Evolutionary conservation across 768 basidiomycete species (phyloP), one percentile per base, ranked within the genome.

Genomic region (Imleria badia): DNA sequence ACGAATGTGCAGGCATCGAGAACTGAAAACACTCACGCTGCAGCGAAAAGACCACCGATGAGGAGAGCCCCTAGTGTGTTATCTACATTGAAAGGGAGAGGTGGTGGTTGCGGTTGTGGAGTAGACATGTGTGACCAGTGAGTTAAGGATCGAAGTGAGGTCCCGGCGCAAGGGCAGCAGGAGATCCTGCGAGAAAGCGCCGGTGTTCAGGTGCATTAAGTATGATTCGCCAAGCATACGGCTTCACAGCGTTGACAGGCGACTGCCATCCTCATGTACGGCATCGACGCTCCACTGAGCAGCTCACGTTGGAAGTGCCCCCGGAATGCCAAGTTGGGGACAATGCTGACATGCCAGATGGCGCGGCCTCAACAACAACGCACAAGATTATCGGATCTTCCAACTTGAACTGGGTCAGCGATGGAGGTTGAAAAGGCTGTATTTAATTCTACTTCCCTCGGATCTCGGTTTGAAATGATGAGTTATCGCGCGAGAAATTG

Each of bases 61-160:
- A 85, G 70, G 35, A 84, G 65, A 26, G 84, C 76, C 9, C 84
- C 85, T 3, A 86, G 72, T 0, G 79, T 83, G 51, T 78, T 77
- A 26, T 66, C 47, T 15, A 56, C 47, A 57, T 78, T 76, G 36
- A 81, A 75, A 30, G 60, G 55, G 11, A 61, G 42, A n/a, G 42
- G 19, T 20, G 46, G 26, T 23, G 52, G 43, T 10, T 15, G n/a
- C n/a, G n/a, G n/a, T n/a, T n/a, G n/a, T 11, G 46, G 42, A 36
- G 56, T n/a, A 29, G 54, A 52, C 62, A 63, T 63, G n/a, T 10
- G 23, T 43, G 49, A 33, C 33, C 41, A 29, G 30, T 5, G 38
- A 11, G 30, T 12, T 7, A 50, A 50, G 19, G 56, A 43, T 33
- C 41, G 45, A 44, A 35, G 48, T 31, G 39, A 6, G 22, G 14